A percentile compares a stretch with the other conserved stretches of the same genome.
These are phyloP conservation scores for Podila clonocystis DNA, from an alignment of 192 early-diverging fungal genomes.

Conservation along the genomic window DNA sequence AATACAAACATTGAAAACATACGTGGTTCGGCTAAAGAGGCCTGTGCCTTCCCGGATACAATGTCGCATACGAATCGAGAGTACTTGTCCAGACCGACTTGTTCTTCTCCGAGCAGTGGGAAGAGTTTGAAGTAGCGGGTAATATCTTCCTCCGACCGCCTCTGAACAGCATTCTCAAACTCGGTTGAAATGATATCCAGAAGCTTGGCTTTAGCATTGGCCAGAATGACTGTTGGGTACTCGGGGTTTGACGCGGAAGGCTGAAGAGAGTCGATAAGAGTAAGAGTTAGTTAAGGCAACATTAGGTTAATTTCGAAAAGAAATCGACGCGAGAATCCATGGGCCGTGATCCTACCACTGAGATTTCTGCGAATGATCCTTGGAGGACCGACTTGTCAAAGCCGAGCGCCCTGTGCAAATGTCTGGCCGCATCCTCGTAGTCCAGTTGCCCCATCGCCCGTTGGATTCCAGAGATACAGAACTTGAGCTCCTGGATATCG, in stretches of 20 bases:
- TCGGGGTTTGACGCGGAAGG: conserved; percentile 65
- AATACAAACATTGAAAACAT: conserved; percentile 4
- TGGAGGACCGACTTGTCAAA: conserved; percentile 69
- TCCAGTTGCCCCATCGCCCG: conserved; percentile 67
- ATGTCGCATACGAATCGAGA: conserved; percentile 85
- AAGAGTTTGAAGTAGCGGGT: conserved; percentile 91
- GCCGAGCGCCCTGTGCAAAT: conserved; percentile 67
- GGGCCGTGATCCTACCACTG: conserved; percentile 43
- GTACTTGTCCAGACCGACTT: conserved; percentile 90
- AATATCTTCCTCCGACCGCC: conserved; percentile 77
- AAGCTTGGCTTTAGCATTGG: conserved; percentile 69
- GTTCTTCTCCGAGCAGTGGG: conserved; percentile 83
- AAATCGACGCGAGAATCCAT: too few relatives aligned
- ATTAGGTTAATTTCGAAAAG: too few relatives aligned
- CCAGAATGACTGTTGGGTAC: conserved; percentile 63
- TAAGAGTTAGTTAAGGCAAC: background rate
- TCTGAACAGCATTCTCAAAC: conserved; percentile 84
- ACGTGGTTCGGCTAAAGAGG: conserved; percentile 63
- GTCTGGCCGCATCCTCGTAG: conserved; percentile 74
- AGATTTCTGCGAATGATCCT: conserved; percentile 70
- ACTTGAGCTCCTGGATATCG: conserved; percentile 78
- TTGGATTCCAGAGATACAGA: conserved; percentile 74
- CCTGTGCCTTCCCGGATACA: conserved; percentile 80
- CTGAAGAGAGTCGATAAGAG: background rate
- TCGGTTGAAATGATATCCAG: conserved; percentile 76